phyloP scores from a whole-genome alignment of 495 filamentous ascomycete species.

The Penicillium pulvis region DNA sequence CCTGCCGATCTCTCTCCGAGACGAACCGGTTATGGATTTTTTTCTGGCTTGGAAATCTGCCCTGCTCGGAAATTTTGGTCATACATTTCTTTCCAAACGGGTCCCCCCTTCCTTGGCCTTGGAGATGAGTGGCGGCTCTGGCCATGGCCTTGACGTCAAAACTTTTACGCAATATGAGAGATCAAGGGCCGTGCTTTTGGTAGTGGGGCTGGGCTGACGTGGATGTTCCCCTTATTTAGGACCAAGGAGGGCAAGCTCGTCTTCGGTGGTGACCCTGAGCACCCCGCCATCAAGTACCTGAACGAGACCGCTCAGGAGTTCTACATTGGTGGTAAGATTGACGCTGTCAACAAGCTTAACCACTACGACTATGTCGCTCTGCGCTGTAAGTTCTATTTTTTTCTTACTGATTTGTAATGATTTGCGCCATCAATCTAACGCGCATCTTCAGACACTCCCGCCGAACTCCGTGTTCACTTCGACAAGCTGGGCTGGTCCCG shows the following conservation, averaged over 20 bases:
- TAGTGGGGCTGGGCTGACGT: constrained; percentile 36
- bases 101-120: background rate
- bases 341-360: constrained; percentile 89
- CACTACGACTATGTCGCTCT: constrained; percentile 99
- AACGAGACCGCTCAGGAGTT: constrained; percentile 77
- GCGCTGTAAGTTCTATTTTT: constrained; percentile 66
- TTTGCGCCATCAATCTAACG: background rate
- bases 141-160: constrained; percentile 1
- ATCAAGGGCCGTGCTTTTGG: constrained; percentile 15
- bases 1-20: background rate
- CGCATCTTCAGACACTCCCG: constrained; percentile 71
- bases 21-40: background rate
- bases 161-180: constrained; percentile 1
- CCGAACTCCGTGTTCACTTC: constrained; percentile 93
- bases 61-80: background rate
- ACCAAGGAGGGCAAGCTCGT: constrained; percentile 86
- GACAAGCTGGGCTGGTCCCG: constrained; percentile 97
- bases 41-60: background rate
- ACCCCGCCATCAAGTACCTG: constrained; percentile 90
- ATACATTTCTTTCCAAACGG: background rate
- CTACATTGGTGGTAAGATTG: constrained; percentile 93
- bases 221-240: constrained; percentile 53
- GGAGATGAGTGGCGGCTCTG: constrained; percentile 1
- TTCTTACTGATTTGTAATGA: background rate
- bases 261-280: constrained; percentile 90